Evolutionary conservation across 2,329 filamentous ascomycete genomes (phyloP).

Genomic region (Xylariaceae sp.): DNA sequence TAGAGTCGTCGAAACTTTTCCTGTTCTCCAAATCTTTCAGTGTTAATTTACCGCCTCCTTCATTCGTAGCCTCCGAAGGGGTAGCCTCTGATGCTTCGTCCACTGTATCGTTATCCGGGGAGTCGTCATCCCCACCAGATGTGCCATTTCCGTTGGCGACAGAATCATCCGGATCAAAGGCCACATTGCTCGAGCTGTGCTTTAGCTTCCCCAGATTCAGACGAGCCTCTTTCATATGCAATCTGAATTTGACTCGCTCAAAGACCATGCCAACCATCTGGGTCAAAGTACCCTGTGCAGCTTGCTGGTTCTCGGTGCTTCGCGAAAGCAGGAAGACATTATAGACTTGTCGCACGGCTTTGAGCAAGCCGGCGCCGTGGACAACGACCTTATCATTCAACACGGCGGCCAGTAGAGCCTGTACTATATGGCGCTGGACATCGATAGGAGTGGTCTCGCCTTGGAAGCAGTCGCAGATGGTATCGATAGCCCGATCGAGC

Average conservation of each 20-base stretch:
- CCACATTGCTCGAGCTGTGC: conserved; percentile 49
- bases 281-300: conserved; percentile 92
- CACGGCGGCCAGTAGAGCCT: conserved; percentile 90
- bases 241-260: conserved; percentile 80
- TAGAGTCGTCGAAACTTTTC: conserved; percentile 66
- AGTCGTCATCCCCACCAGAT: conserved; percentile 31
- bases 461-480: conserved; percentile 98
- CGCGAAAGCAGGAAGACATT: conserved; percentile 97
- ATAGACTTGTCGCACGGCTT: conserved; percentile 96
- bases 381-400: conserved; percentile 99
- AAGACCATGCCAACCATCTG: conserved; percentile 99
- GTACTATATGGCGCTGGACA: conserved; percentile 96
- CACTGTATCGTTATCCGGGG: conserved; percentile 32
- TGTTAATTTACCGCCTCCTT: conserved; percentile 53
- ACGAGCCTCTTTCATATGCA: conserved; percentile 83
- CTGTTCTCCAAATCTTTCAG: conserved; percentile 64
- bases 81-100: conserved; percentile 25
- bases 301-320: conserved; percentile 90
- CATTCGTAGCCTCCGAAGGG: conserved; percentile 28
- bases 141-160: conserved; percentile 26
- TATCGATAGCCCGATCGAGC: conserved; percentile 96
- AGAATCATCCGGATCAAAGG: conserved; percentile 46
- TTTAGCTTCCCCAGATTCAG: conserved; percentile 53
- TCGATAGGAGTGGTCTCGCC: conserved; percentile 89
- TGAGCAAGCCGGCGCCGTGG: conserved; percentile 90